A percentile compares a stretch with the other conserved stretches of the same genome.
phyloP scores from a whole-genome alignment of 2,329 filamentous ascomycete genomes.

The Incumbomyces delicatus region DNA sequence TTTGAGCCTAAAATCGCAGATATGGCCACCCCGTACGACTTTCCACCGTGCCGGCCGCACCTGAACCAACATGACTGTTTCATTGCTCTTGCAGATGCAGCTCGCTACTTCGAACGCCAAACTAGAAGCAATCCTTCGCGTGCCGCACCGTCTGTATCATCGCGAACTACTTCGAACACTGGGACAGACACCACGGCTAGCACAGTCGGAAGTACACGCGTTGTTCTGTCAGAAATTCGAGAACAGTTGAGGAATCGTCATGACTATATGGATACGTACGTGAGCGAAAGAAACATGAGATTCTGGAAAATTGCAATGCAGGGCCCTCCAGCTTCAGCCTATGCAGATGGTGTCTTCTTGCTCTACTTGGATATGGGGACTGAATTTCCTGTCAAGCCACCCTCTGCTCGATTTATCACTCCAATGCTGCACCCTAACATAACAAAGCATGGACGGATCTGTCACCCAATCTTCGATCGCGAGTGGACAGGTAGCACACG shows the following conservation, averaged over 20 bases:
- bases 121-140: neutral
- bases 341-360: constrained; percentile 26
- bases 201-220: constrained; percentile 1
- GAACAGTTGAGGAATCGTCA: constrained; percentile 24
- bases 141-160: neutral
- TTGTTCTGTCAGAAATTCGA: constrained; percentile 24
- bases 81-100: constrained; percentile 1
- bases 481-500: constrained; percentile 25
- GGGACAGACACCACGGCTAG: neutral
- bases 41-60: constrained; percentile 3
- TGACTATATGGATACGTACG: constrained; percentile 30
- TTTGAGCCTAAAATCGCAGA: neutral
- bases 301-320: constrained; percentile 34
- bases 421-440: constrained; percentile 31
- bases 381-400: constrained; percentile 27
- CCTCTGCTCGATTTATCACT: constrained; percentile 29
- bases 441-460: constrained; percentile 16
- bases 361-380: constrained; percentile 29
- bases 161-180: constrained; percentile 2
- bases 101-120: constrained; percentile 1
- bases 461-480: constrained; percentile 16
- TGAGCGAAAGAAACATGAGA: constrained; percentile 29
- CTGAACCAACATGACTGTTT: constrained; percentile 3
- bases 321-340: constrained; percentile 25
- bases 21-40: constrained; percentile 1